These are phyloP conservation scores for Trichoderma hamatum DNA, from an alignment of 2,329 filamentous ascomycete genomes.

Conservation along the genomic window DNA sequence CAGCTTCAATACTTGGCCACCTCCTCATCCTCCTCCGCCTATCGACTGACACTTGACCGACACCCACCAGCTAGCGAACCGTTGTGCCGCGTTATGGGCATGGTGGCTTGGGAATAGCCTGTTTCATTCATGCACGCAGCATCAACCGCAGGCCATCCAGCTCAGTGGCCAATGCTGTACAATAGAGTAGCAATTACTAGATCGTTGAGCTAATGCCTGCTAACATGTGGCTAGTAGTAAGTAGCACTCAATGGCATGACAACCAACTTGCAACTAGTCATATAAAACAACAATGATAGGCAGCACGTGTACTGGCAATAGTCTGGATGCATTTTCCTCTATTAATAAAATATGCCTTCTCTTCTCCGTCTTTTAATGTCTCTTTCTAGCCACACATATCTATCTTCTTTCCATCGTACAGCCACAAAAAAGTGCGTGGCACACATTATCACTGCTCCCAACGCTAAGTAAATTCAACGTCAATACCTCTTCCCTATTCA, in stretches of 20 bases:
- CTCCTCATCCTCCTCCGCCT: background rate
- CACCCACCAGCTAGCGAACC: background rate
- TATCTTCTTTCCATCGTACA: background rate
- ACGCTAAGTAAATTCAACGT: background rate
- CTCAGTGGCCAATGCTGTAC: background rate
- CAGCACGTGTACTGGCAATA: background rate
- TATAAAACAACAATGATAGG: background rate
- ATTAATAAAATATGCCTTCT: background rate
- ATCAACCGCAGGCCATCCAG: background rate
- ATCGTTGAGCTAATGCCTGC: background rate
- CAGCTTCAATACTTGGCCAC: background rate
- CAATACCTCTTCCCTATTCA: background rate
- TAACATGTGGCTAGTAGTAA: background rate
- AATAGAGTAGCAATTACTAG: background rate
- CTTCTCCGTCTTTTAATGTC: background rate
- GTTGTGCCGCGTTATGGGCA: background rate
- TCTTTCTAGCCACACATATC: background rate
- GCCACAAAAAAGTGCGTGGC: background rate
- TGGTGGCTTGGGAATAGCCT: constrained; percentile 15
- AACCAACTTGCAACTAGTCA: background rate
- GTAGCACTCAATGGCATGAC: background rate
- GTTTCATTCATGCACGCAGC: background rate
- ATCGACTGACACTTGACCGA: background rate
- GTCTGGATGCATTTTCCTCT: background rate
- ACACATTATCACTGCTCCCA: background rate